These are phyloP conservation scores for Ephemerocybe angulata DNA, from an alignment of 768 basidiomycete species.

Conservation along the genomic window DNA sequence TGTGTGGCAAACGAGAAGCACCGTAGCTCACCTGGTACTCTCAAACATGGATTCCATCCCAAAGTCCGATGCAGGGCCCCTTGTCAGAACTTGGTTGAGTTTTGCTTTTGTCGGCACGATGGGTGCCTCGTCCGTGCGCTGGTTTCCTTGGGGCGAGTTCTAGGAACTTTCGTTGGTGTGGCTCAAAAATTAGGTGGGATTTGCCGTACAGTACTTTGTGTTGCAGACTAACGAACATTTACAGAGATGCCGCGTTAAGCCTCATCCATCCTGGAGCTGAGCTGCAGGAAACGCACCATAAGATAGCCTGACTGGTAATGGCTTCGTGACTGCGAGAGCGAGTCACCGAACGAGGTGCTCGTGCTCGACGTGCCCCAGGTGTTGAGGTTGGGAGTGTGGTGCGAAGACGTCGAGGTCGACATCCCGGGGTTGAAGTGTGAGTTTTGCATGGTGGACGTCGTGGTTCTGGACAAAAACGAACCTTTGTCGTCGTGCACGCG, in stretches of 20 bases:
- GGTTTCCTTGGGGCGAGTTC: conserved; percentile 51
- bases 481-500: neutral
- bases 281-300: conserved; percentile 47
- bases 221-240: conserved; percentile 58
- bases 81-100: conserved; percentile 64
- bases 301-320: conserved; percentile 82
- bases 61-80: conserved; percentile 65
- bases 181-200: neutral
- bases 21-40: conserved; percentile 50
- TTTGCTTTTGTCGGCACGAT: conserved; percentile 79
- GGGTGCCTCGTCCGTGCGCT: conserved; percentile 69
- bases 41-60: conserved; percentile 86
- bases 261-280: too few species aligned
- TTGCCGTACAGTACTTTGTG: conserved; percentile 53
- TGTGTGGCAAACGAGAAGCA: conserved; percentile 4
- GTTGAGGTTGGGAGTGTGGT: conserved; percentile 46
- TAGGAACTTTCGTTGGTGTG: conserved; percentile 18
- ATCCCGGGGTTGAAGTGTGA: conserved; percentile 57
- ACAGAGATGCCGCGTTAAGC: too few species aligned
- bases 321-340: conserved; percentile 66
- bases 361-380: conserved; percentile 52
- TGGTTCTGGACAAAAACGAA: neutral
- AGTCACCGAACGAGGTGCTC: conserved; percentile 55
- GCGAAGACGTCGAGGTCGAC: conserved; percentile 46
- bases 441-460: conserved; percentile 32